phyloP scores from a whole-genome alignment of 768 basidiomycete species.

The Mycena galericulata region DNA sequence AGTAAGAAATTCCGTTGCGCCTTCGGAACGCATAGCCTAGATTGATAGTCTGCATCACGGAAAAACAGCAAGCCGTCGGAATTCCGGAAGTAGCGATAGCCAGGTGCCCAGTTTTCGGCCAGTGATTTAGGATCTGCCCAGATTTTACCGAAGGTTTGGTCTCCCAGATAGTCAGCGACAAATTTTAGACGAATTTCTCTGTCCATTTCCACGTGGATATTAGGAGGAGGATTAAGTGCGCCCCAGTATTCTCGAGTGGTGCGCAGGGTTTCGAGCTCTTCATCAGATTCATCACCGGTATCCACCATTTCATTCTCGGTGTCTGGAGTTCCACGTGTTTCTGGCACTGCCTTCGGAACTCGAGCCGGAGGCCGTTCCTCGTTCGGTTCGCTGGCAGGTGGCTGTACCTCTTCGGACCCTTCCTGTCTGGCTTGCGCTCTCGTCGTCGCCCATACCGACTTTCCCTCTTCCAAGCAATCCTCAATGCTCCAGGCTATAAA shows the following conservation, averaged over 20 bases:
- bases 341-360: too few species aligned
- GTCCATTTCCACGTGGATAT: not conserved
- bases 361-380: too few species aligned
- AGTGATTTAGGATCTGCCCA: not conserved
- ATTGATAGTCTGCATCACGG: slow-evolving; percentile 29
- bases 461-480: too few species aligned
- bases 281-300: not conserved
- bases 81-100: slow-evolving; percentile 26
- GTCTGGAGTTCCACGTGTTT: too few species aligned
- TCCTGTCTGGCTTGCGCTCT: too few species aligned
- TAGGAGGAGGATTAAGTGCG: not conserved
- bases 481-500: too few species aligned
- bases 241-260: not conserved
- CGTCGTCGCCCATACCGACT: too few species aligned
- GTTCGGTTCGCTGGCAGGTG: too few species aligned
- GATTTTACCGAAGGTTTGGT: not conserved
- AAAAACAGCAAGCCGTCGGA: slow-evolving; percentile 29
- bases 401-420: too few species aligned
- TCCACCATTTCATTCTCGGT: too few species aligned
- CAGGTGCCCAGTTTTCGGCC: slow-evolving; percentile 9
- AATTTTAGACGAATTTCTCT: not conserved
- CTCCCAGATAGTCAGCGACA: not conserved
- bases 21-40: slow-evolving; percentile 30
- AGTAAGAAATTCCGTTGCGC: not conserved
- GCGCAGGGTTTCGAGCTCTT: not conserved